phyloP scores from a whole-genome alignment of 164 flowering plant genomes.

The Saururus chinensis region DNA sequence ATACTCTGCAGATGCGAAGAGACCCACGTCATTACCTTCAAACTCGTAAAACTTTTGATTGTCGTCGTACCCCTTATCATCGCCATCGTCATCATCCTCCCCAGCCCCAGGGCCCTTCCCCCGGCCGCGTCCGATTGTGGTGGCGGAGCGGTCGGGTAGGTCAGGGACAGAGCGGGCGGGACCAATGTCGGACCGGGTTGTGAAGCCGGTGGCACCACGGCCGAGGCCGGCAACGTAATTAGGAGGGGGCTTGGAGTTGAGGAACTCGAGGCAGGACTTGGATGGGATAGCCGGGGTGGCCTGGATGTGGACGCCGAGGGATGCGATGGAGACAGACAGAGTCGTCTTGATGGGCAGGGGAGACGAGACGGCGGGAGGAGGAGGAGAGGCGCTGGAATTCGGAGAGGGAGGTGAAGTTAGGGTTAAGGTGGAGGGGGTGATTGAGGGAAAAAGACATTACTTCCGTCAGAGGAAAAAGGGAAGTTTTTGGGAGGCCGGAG shows the following conservation, averaged over 20 bases:
- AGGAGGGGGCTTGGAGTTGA: constrained; percentile 67
- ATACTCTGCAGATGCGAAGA: constrained; percentile 85
- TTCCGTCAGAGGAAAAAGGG: too few relatives aligned
- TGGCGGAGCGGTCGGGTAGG: constrained; percentile 68
- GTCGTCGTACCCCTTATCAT: constrained; percentile 93
- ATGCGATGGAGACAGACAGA: constrained; percentile 19
- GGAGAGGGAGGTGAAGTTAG: too few relatives aligned
- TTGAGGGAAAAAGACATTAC: too few relatives aligned
- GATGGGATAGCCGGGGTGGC: constrained; percentile 30
- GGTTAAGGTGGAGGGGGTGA: too few relatives aligned
- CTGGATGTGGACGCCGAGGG: constrained; percentile 49
- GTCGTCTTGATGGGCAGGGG: constrained; percentile 4
- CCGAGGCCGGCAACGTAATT: constrained; percentile 96
- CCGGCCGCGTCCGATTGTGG: constrained; percentile 31
- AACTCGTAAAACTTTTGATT: constrained; percentile 96
- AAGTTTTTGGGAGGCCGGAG: too few relatives aligned
- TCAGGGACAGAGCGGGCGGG: constrained; percentile 94
- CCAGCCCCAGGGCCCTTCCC: constrained; percentile 40
- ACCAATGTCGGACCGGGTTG: constrained; percentile 95
- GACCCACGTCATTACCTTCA: constrained; percentile 93
- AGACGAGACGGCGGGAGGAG: constrained; percentile 15
- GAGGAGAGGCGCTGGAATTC: constrained; percentile 39
- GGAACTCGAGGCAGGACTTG: constrained; percentile 50
- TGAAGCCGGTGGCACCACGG: constrained; percentile 97
- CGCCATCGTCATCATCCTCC: constrained; percentile 58